Conservation (phyloP, 495 filamentous ascomycete species). For the Daldinia grandis region DNA sequence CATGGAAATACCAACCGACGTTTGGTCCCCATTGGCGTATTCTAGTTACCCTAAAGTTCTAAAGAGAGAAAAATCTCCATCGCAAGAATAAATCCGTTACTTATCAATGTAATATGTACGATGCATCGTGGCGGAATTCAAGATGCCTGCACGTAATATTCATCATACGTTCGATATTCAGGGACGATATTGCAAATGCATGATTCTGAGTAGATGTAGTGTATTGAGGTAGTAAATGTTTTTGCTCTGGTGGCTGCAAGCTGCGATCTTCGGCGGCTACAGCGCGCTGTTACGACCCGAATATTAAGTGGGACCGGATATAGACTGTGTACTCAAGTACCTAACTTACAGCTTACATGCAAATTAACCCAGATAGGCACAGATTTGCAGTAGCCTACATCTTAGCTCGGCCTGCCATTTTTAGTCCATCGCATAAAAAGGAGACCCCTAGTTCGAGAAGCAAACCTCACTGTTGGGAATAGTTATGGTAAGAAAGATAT, state of each 20-base stretch:
- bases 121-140: background rate
- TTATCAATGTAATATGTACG: background rate
- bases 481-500: no score
- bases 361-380: constrained; percentile 31
- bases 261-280: constrained; percentile 44
- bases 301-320: constrained; percentile 20
- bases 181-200: constrained; percentile 27
- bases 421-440: constrained; percentile 35
- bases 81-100: background rate
- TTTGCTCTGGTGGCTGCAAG: constrained; percentile 12
- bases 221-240: background rate
- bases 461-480: constrained; percentile 26
- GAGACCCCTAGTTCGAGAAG: constrained; percentile 31
- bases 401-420: constrained; percentile 36
- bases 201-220: background rate
- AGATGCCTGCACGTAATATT: constrained; percentile 15
- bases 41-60: background rate
- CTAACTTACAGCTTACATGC: constrained; percentile 14
- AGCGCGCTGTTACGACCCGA: constrained; percentile 38
- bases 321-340: constrained; percentile 28
- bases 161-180: constrained; percentile 32
- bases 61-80: background rate
- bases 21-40: background rate
- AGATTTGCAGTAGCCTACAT: constrained; percentile 32
- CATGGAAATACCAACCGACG: background rate